phyloP scores from a whole-genome alignment of 352 stramenopile species.

The Phytophthora cajani region DNA sequence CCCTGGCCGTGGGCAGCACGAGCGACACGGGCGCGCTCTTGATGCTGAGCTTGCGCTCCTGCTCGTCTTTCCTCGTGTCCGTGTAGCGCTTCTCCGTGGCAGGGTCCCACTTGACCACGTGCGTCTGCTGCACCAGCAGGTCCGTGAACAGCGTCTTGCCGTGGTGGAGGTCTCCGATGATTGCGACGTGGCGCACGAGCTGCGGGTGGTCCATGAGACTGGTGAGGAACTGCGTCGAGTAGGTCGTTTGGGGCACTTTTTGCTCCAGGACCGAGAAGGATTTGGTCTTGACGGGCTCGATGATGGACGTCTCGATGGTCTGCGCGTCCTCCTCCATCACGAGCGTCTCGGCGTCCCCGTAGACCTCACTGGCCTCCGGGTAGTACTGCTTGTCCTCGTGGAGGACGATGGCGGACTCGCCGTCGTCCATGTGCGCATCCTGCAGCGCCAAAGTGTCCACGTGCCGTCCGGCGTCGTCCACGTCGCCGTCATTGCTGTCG shows the following conservation, averaged over 20 bases:
- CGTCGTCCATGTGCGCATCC: constrained; percentile 63
- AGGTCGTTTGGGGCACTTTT: constrained; percentile 82
- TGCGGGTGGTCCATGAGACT: constrained; percentile 91
- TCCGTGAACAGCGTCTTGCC: constrained; percentile 95
- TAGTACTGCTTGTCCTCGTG: constrained; percentile 99
- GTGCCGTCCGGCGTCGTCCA: constrained; percentile 31
- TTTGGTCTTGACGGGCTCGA: constrained; percentile 96
- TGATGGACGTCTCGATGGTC: constrained; percentile 97
- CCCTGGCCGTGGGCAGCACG: constrained; percentile 91
- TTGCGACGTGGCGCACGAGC: constrained; percentile 94
- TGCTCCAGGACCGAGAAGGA: constrained; percentile 92
- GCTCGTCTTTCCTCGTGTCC: constrained; percentile 97
- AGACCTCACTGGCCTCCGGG: constrained; percentile 96
- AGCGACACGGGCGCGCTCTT: constrained; percentile 97
- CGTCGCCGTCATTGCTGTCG: constrained; percentile 45
- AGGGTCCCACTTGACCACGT: constrained; percentile 83
- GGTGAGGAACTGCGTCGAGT: constrained; percentile 90
- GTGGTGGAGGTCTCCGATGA: constrained; percentile 98
- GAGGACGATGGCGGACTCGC: constrained; percentile 94
- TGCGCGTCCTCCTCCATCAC: constrained; percentile 99
- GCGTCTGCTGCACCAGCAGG: constrained; percentile 91
- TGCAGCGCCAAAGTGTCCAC: constrained; percentile 65
- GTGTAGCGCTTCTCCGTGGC: constrained; percentile 91
- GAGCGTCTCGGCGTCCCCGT: constrained; percentile 96
- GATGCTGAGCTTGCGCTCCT: constrained; percentile 96